These are phyloP conservation scores for Coniella vitis DNA, from an alignment of 2,329 filamentous ascomycete genomes.

Conservation along the genomic window DNA sequence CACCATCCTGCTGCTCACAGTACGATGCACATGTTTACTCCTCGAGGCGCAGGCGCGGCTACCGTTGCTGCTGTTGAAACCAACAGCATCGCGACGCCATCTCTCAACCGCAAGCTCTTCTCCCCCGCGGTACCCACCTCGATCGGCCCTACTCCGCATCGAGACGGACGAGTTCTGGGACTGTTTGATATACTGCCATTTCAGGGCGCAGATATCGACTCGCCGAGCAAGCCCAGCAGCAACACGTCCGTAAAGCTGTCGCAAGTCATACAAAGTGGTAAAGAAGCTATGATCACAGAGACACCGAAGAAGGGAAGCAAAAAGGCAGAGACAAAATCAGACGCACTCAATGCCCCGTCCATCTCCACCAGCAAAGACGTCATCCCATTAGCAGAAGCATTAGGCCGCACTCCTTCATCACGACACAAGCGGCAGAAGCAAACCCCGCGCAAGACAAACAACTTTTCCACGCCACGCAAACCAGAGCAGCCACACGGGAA, in stretches of 20 bases:
- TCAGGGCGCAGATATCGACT: constrained; percentile 34
- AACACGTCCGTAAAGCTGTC: constrained; percentile 27
- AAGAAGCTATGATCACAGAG: constrained; percentile 29
- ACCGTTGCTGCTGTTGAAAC: not conserved
- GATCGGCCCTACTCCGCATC: constrained; percentile 73
- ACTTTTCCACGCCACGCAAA: constrained; percentile 50
- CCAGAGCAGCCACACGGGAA: constrained; percentile 36
- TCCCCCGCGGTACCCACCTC: constrained; percentile 51
- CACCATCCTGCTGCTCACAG: constrained; percentile 16
- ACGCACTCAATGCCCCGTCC: not conserved
- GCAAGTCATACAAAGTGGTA: constrained; percentile 12
- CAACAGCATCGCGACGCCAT: constrained; percentile 37
- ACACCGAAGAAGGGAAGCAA: constrained; percentile 39
- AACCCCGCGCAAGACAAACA: constrained; percentile 6
- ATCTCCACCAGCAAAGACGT: constrained; percentile 19
- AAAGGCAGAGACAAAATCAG: not conserved
- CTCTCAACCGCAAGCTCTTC: constrained; percentile 51
- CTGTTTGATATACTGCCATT: constrained; percentile 65
- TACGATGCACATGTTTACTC: constrained; percentile 19
- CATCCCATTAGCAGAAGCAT: constrained; percentile 24
- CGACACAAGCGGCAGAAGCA: constrained; percentile 41
- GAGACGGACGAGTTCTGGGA: constrained; percentile 68
- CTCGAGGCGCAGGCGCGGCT: constrained; percentile 28
- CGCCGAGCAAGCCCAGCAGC: constrained; percentile 39
- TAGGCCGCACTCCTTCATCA: constrained; percentile 45